Evolutionary conservation across 805 yeast genomes (phyloP), one percentile per base, ranked within the genome.

Genomic region (Candida khao-thaluensis): DNA sequence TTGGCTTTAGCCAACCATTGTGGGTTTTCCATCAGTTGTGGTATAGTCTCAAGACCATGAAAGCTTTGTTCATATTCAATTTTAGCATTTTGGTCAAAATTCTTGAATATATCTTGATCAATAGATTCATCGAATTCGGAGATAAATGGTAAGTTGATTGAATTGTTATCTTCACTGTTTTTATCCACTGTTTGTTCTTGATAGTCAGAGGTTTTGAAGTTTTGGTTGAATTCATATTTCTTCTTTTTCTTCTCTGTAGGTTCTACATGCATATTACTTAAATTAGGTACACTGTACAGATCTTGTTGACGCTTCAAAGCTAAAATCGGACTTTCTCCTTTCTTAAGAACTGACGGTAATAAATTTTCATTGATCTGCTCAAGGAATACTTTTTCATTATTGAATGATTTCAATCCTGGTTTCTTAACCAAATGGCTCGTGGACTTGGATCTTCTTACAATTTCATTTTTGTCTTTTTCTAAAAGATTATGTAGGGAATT

Each of bases 311-410:
- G 41, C 40, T 55, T 54, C 4, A 49, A 37, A 30, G 53, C 53
- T 51, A 59, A 47, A 1, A 62, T 62, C 0, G 61, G 64, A 32
- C 64, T 59, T 35, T 57, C 63, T 2, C 65, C 61, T 16, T 47
- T 53, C 40, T 53, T 59, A 21, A 64, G 47, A 1, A 64, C 68
- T 2, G 69, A 48, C 6, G 70, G 70, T 15, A 64, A 45, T 17
- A 64, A 49, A 5, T 52, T 49, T 37, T 61, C 61, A 45, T 56
- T 57, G 8, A 64, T 56, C 16, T 54, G 53, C n/a, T 52, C 42
- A 10, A 64, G 37, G 33, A 60, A 60, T 4, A 42, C 37, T 31
- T 53, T 56, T 38, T 64, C 70, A 38, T 57, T 56, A 30, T 60
- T 43, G 1, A 62, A 52, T 2, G 60, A 56, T 27, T 54, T 51